Conservation (phyloP, 2,329 filamentous ascomycete species). For the Sarocladiaceae sp. region DNA sequence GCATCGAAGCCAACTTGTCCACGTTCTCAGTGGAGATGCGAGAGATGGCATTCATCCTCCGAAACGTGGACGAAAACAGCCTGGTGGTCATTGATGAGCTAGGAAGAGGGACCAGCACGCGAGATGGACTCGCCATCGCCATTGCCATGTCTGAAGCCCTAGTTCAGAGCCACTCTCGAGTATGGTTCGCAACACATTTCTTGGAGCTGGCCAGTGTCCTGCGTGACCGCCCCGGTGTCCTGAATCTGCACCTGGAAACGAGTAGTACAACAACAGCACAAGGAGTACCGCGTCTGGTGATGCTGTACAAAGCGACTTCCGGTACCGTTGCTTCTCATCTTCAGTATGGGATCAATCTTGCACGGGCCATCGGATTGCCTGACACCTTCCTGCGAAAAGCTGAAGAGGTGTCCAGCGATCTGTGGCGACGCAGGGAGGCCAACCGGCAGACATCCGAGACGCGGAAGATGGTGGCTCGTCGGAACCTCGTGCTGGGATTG, state of each 20-base stretch:
- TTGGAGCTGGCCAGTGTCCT: conserved; percentile 72
- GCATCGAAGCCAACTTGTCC: conserved; percentile 82
- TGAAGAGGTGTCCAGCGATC: conserved; percentile 54
- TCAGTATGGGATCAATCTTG: conserved; percentile 81
- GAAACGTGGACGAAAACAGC: conserved; percentile 70
- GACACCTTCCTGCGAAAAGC: conserved; percentile 60
- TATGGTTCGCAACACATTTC: conserved; percentile 96
- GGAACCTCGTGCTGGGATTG: conserved; percentile 68
- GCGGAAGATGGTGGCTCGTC: conserved; percentile 52
- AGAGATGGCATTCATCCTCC: conserved; percentile 87
- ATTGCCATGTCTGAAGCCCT: conserved; percentile 85
- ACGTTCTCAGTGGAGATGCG: conserved; percentile 95
- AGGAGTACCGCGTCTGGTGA: conserved; percentile 59
- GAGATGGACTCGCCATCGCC: conserved; percentile 84
- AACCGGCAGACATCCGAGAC: conserved; percentile 54
- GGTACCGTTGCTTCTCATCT: conserved; percentile 60
- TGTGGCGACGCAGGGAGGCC: conserved; percentile 52
- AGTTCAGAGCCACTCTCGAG: conserved; percentile 67
- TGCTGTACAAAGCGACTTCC: conserved; percentile 78
- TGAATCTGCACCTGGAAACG: conserved; percentile 76
- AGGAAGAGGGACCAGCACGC: conserved; percentile 81
- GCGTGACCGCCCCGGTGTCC: conserved; percentile 66
- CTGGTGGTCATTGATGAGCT: conserved; percentile 87
- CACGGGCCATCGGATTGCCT: conserved; percentile 68
- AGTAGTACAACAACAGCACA: conserved; percentile 48